Conservation (phyloP, 2,329 filamentous ascomycete species). For the Trichoderma citrinoviride region DNA sequence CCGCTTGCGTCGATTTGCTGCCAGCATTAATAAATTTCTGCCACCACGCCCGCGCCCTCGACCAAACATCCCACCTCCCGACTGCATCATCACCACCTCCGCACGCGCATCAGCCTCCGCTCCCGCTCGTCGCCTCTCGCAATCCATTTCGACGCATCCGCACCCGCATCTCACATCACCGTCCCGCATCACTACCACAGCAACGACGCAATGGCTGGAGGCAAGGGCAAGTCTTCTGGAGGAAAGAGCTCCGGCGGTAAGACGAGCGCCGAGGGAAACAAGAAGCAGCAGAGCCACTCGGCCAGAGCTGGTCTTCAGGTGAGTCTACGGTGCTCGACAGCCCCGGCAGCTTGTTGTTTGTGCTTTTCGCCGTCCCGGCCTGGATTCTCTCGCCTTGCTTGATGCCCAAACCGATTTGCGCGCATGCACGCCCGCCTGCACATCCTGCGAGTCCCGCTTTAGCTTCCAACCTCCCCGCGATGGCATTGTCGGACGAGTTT, state of each 20-base stretch:
- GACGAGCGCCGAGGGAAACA: constrained; percentile 61
- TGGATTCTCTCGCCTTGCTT: constrained; percentile 1
- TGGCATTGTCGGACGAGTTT: constrained; percentile 16
- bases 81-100: constrained; percentile 11
- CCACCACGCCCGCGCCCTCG: constrained; percentile 20
- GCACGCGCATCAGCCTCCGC: constrained; percentile 14
- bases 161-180: not conserved
- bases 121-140: constrained; percentile 2
- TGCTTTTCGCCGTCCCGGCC: not conserved
- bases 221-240: constrained; percentile 90
- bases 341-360: not conserved
- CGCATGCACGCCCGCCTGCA: constrained; percentile 21
- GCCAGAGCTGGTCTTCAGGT: constrained; percentile 95
- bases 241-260: constrained; percentile 87
- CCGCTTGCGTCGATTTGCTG: constrained; percentile 21
- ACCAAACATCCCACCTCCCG: constrained; percentile 17
- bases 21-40: constrained; percentile 25
- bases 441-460: constrained; percentile 21
- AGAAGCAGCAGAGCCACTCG: constrained; percentile 94
- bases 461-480: constrained; percentile 20
- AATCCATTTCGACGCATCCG: not conserved
- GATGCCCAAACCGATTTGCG: constrained; percentile 23
- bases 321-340: constrained; percentile 40
- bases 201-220: constrained; percentile 64
- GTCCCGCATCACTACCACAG: constrained; percentile 11